Base-by-base conservation (phyloP, 331 rosid genomes). In the Ulmus americana region DNA sequence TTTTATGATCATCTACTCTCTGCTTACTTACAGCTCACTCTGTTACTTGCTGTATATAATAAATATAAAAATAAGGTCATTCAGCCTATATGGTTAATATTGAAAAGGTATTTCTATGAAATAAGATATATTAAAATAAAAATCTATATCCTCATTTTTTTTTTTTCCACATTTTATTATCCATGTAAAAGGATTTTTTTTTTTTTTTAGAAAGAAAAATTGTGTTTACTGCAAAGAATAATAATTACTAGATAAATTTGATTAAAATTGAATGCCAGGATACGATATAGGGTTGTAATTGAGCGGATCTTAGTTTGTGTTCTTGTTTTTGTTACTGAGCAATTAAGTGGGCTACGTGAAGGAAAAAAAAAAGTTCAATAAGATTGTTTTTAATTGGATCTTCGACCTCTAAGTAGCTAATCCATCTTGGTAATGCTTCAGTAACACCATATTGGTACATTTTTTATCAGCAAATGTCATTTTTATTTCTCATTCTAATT, bases 1-100 rank as follows among this genome's bases (percentile, higher is more conserved):
- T 57, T 0, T 51, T 64, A 51, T 64, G 45, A 39, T 63, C 53
- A 61, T 55, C 49, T 67, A 35, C 40, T 14, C 48, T 41, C 18
- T 57, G 60, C 10, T 0, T 22, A 7, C 9, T 20, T 12, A 8
- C 2, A 53, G 4, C 7, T 52, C 10, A 53, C n/a, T 8, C 5
- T 8, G 35, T 3, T 28, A 28, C 35, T 28, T 28, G 3, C 35
- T 28, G 35, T 28, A 28, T 28, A 28, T 3, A 28, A 28, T 28
- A 28, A 28, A 28, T 28, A 28, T 28, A 28, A 28, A 28, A 28
- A 28, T 28, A 2, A 28, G 35, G 35, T 28, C 35, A 28, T 28
- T 28, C 35, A 28, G 35, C 35, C 35, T 28, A 28, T 28, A 2
- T 28, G 35, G 35, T 28, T 28, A 28, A 28, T 28, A 28, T 28